Evolutionary conservation across 768 basidiomycete species (phyloP).

Genomic region (Clitopilus hobsonii): DNA sequence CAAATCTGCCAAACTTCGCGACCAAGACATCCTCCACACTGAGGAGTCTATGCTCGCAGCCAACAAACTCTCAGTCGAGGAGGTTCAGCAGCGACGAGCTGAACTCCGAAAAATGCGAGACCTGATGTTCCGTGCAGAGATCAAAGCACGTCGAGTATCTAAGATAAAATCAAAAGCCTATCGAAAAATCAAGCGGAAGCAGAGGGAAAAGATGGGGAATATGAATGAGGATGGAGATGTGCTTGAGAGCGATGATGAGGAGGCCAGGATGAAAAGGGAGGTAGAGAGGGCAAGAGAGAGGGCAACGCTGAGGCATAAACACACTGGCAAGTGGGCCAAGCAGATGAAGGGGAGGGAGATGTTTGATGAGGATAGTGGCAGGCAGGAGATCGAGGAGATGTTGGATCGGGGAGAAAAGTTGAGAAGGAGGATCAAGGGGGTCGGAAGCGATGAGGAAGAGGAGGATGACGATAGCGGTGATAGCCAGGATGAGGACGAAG

Average conservation of each 20-base stretch:
- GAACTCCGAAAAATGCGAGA: conserved; percentile 89
- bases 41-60: conserved; percentile 72
- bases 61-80: conserved; percentile 80
- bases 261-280: conserved; percentile 63
- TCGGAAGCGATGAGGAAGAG: conserved; percentile 51
- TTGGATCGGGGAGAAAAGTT: conserved; percentile 77
- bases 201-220: conserved; percentile 57
- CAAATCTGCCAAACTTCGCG: conserved; percentile 75
- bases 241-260: conserved; percentile 48
- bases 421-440: conserved; percentile 68
- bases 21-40: conserved; percentile 70
- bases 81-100: conserved; percentile 74
- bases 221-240: conserved; percentile 33
- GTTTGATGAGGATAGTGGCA: conserved; percentile 44
- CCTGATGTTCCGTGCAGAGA: conserved; percentile 88
- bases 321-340: conserved; percentile 85
- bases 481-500: conserved; percentile 42
- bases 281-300: conserved; percentile 80
- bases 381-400: conserved; percentile 79
- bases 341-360: conserved; percentile 54
- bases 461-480: conserved; percentile 30
- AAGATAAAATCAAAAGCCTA: conserved; percentile 98
- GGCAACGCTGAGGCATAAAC: conserved; percentile 85
- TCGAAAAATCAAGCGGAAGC: conserved; percentile 77
- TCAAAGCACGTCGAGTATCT: conserved; percentile 81